Base-by-base conservation (phyloP, 2,329 filamentous ascomycete species). In the Colletotrichum eremochloae region DNA sequence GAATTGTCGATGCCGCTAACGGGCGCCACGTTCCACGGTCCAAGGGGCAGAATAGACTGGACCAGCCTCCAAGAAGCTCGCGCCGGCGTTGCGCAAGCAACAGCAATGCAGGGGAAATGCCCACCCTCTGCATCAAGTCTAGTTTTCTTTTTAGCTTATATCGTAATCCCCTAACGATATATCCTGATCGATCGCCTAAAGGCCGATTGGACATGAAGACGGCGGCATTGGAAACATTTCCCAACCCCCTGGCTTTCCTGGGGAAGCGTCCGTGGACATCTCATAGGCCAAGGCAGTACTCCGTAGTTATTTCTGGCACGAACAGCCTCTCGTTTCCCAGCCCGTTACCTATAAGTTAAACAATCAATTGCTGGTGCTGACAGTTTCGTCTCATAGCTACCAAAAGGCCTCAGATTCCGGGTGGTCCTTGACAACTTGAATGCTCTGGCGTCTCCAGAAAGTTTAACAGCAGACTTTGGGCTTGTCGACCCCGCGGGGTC, bases 1-100 rank as follows among this genome's bases (percentile, higher is more conserved):
- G 18, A 44, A 46, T 11, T 44, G n/a, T 38, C 63, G 67, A 66
- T 67, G 57, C 68, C 57, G 52, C 71, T 71, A 73, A 55, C 60
- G 40, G 5, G 48, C 66, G 69, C 69, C 66, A 72, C 60, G 12
- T 29, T 33, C 29, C 33, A 52, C 20, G 15, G 36, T 33, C 50
- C 14, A 40, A 72, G 50, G 58, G 38, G 57, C 52, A 29, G 31
- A 58, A 42, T 44, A 40, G 40, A 64, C 44, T 14, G 53, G 46
- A 46, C 58, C 57, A 42, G 66, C 33, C 9, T 53, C 14, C 50
- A 18, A 9, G 50, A 7, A 53, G 24, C 24, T 53, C 24, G 12
- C n/a, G 14, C n/a, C 20, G 14, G 46, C 20, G n/a, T 29, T 18
- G 44, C 44, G 8, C 8, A 20, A 12, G 31, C 7, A 36, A 55